A percentile compares a stretch with the other conserved stretches of the same genome.
Evolutionary conservation across 2,329 filamentous ascomycete genomes (phyloP).

Genomic region (Aspergillus quadrilineatus): DNA sequence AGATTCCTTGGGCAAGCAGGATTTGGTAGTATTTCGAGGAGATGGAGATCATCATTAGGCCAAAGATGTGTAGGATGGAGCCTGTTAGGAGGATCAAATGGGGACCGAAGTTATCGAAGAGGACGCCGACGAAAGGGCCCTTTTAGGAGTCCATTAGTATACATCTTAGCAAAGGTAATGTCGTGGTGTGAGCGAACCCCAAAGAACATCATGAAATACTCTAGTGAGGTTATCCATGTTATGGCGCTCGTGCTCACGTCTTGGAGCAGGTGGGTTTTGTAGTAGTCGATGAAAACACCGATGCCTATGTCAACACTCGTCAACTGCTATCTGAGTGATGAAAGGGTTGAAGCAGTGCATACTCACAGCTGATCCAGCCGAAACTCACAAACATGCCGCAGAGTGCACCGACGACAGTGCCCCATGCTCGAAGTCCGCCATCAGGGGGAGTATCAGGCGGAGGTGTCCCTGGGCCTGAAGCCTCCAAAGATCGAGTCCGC

Average conservation of each 20-base stretch:
- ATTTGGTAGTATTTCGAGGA: constrained; percentile 56
- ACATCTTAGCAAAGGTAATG: background rate
- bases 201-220: constrained; percentile 18
- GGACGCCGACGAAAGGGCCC: constrained; percentile 15
- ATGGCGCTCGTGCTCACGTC: constrained; percentile 12
- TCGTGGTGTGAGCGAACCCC: constrained; percentile 8
- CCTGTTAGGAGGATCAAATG: constrained; percentile 52
- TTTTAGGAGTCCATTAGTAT: background rate
- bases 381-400: constrained; percentile 51
- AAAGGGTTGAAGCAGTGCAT: background rate
- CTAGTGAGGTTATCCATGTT: constrained; percentile 18
- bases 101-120: constrained; percentile 61
- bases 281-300: constrained; percentile 29
- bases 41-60: constrained; percentile 57
- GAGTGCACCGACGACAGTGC: constrained; percentile 52
- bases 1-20: constrained; percentile 55
- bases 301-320: constrained; percentile 20
- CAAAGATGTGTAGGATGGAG: constrained; percentile 55
- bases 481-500: constrained; percentile 6
- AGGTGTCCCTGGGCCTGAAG: constrained; percentile 21
- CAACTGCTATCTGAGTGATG: background rate
- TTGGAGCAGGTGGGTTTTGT: constrained; percentile 16
- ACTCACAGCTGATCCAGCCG: constrained; percentile 52
- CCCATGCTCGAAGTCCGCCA: constrained; percentile 34
- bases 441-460: constrained; percentile 27